Evolutionary conservation across 441 rosid genomes (phyloP), one percentile per base, ranked within the genome.

Genomic region (Dalechampia spathulata): DNA sequence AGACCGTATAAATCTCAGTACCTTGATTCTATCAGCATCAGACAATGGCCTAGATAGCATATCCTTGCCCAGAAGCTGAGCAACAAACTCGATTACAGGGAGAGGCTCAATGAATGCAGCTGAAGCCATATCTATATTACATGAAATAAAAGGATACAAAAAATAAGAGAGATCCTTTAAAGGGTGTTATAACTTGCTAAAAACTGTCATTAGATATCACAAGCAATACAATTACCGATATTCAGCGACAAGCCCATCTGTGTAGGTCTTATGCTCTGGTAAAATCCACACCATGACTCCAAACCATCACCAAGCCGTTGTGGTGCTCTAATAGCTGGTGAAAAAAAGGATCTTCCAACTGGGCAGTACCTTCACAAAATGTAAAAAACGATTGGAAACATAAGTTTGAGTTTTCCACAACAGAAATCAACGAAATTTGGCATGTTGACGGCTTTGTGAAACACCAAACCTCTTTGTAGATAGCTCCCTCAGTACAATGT

Each of bases 91-190:
- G 20, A 87, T 75, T 37, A 93, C 97, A 0, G 99, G 99, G 41
- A 90, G 97, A 47, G 99, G 92, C 79, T 90, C 99, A n/a, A 93
- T 93, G 49, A 93, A 93, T 8, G 99, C 96, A 70, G 97, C 95
- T 9, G 96, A 87, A 61, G 97, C 95, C 99, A 87, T 87, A 75
- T 93, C 99, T 90, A 61, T n/a, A 16, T 0, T 32, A 52, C 4
- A n/a, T 19, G 11, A 17, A 34, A 32, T n/a, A n/a, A n/a, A n/a
- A n/a, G n/a, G n/a, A n/a, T n/a, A n/a, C n/a, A 42, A 4, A 42
- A 45, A 13, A 63, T 7, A 22, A 64, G 38, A 52, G 15, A 42
- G 15, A 49, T 40, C 22, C 52, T 50, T 27, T 28, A 4, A n/a
- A 44, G n/a, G n/a, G n/a, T n/a, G n/a, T n/a, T n/a, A n/a, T n/a